Base-by-base conservation (phyloP, 2,329 filamentous ascomycete genomes). In the Colletotrichum echinochloae region DNA sequence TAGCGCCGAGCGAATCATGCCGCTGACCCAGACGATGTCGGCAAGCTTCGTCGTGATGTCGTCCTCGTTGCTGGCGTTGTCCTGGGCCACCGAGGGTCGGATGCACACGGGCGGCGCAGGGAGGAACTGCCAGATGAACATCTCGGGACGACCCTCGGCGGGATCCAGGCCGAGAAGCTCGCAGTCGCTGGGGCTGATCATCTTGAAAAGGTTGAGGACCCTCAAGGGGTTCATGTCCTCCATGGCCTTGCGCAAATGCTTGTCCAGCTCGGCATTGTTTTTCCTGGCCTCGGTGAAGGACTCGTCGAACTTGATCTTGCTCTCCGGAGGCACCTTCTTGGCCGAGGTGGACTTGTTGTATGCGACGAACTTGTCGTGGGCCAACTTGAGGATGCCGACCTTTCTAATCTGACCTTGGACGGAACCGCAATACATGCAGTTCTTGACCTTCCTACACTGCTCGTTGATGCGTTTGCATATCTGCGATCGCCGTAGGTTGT, bases 121-220 rank as follows among this genome's bases (percentile, higher is more conserved):
- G 44, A 99, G 87, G 77, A 94, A 97, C 78, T 97, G 95, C 96
- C 96, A 99, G 54, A 99, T 90, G 79, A 98, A 97, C 90, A 97
- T 97, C 79, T 99, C 96, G 0, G 96, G 96, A 23, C 95, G 89
- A 14, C 94, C 94, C 75, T 97, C 94, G 18, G 89, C 87, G 1
- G 95, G 93, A 76, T 98, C 91, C 76, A 99, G 89, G 5, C 95
- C 95, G 1, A 99, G 86, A 28, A 99, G 86, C 80, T 98, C 95
- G 79, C 95, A 97, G 79, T 99, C 96, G 9, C 89, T 89, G 2
- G 92, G 89, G 16, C 90, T 91, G 66, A 99, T 94, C 77, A 92
- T 90, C 80, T 94, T 95, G 84, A 99, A 97, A 39, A 99, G 87
- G 75, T 97, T 97, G 66, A 98, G 83, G 1, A 97, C 94, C 70